These are phyloP conservation scores for Eucalyptus shirleyi DNA, from an alignment of 345 rosid genomes.

Conservation along the genomic window DNA sequence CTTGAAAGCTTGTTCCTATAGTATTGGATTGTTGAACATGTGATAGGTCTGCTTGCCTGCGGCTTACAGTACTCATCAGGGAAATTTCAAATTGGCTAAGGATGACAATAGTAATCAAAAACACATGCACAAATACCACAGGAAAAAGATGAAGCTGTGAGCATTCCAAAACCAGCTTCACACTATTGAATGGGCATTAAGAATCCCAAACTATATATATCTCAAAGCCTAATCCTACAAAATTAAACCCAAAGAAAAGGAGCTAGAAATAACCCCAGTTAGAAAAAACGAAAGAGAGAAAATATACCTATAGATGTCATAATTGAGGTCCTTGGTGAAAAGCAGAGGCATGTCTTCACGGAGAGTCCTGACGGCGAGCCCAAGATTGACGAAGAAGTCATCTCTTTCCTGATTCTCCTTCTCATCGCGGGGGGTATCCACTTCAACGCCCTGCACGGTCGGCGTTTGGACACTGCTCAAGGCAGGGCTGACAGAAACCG, in stretches of 20 bases:
- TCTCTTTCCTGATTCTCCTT: slow-evolving; percentile 29
- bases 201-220: background rate
- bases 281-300: slow-evolving; percentile 19
- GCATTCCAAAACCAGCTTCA: background rate
- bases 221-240: background rate
- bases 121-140: background rate
- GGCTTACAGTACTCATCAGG: background rate
- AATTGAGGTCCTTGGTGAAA: slow-evolving; percentile 68
- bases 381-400: slow-evolving; percentile 71
- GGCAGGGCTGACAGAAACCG: background rate
- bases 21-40: background rate
- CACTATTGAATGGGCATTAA: background rate
- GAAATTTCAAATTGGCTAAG: background rate
- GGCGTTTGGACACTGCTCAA: background rate
- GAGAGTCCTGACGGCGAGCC: slow-evolving; percentile 75
- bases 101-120: background rate
- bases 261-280: background rate
- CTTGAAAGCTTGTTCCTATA: background rate
- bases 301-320: slow-evolving; percentile 67
- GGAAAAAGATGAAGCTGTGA: background rate
- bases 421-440: slow-evolving; percentile 6
- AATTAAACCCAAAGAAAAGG: background rate
- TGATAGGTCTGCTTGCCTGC: background rate
- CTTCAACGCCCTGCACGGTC: slow-evolving; percentile 20
- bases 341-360: slow-evolving; percentile 78